phyloP scores from a whole-genome alignment of 1,139 yeast genomes.

The Yamadazyma diddensiae region DNA sequence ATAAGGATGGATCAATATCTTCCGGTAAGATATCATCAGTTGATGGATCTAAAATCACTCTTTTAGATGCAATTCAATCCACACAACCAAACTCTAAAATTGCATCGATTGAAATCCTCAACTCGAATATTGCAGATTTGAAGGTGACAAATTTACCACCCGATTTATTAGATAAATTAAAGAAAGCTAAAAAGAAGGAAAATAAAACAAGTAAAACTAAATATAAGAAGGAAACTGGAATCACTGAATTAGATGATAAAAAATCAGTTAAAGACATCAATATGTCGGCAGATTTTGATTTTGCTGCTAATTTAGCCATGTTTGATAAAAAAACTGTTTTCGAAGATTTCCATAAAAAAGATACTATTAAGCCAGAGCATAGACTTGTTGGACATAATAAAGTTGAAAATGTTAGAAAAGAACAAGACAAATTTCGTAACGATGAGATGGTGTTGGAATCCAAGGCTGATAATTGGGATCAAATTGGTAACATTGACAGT shows the following conservation, averaged over 20 bases:
- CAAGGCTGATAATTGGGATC: slow-evolving; percentile 58
- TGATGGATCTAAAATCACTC: slow-evolving; percentile 34
- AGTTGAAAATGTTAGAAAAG: slow-evolving; percentile 31
- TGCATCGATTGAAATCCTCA: slow-evolving; percentile 25
- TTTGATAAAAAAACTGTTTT: slow-evolving; percentile 82
- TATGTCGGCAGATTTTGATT: slow-evolving; percentile 64
- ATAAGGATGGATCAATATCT: slow-evolving; percentile 44
- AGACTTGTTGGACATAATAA: slow-evolving; percentile 79
- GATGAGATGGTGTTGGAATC: slow-evolving; percentile 71
- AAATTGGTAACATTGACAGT: slow-evolving; percentile 25
- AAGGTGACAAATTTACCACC: slow-evolving; percentile 50
- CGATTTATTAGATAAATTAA: slow-evolving; percentile 20
- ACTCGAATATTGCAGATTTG: slow-evolving; percentile 43
- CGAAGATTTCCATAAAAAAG: slow-evolving; percentile 68
- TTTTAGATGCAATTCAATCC: slow-evolving; percentile 33
- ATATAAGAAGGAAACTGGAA: slow-evolving; percentile 4
- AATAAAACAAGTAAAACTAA: slow-evolving; percentile 3
- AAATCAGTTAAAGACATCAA: slow-evolving; percentile 2
- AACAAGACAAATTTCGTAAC: slow-evolving; percentile 53
- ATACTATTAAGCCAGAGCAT: slow-evolving; percentile 55
- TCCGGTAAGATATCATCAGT: slow-evolving; percentile 49
- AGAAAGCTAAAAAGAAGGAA: slow-evolving; percentile 13
- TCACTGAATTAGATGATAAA: slow-evolving; percentile 2
- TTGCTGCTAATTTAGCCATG: slow-evolving; percentile 75
- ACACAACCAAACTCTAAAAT: slow-evolving; percentile 16